Base-by-base conservation (phyloP, 2,329 filamentous ascomycete genomes). In the Phaeosphaeriaceae sp. region DNA sequence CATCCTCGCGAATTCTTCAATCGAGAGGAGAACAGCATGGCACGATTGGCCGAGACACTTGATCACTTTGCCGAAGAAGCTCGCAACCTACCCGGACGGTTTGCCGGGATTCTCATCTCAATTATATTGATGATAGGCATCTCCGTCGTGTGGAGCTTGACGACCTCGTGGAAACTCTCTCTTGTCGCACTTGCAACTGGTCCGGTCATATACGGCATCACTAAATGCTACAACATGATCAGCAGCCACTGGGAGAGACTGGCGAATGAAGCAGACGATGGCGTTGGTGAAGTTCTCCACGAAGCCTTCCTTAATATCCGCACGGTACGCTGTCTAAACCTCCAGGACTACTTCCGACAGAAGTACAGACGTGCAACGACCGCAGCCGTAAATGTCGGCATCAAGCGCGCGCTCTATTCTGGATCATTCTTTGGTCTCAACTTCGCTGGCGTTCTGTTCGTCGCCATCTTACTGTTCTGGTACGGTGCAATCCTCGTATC, bases 51-150 rank as follows among this genome's bases (percentile, higher is more conserved):
- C 0, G 88, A 91, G 59, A 89, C 85, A 46, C 83, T 98, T 0
- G 92, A 96, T 68, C 86, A 90, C 17, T 91, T 92, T 67, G 91
- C 90, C 0, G 93, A 98, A 73, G 92, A 97, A 72, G 93, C 95
- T 86, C 86, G 91, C 9, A 93, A 91, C 66, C 80, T 98, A 0
- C 83, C 96, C 0, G 90, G 91, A 1, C 86, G 90, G 1, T 96
- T 97, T 69, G 83, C 89, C 0, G 89, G 90, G 1, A 86, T 90
- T 53, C 76, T 90, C 0, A 82, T 93, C 15, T 86, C 89, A 10
- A 88, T 91, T 3, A 71, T 82, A 0, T 77, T 87, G 51, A 93
- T 96, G 84, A 83, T 91, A 19, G 56, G 79, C 0, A 84, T 90
- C n/a, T 88, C 91, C 0, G 69, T 95, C 7, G 69, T 85, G 1